A percentile compares a stretch with the other conserved stretches of the same genome.
Conservation (phyloP, 148 eudicot species). For the Chenopodium berlandieri region DNA sequence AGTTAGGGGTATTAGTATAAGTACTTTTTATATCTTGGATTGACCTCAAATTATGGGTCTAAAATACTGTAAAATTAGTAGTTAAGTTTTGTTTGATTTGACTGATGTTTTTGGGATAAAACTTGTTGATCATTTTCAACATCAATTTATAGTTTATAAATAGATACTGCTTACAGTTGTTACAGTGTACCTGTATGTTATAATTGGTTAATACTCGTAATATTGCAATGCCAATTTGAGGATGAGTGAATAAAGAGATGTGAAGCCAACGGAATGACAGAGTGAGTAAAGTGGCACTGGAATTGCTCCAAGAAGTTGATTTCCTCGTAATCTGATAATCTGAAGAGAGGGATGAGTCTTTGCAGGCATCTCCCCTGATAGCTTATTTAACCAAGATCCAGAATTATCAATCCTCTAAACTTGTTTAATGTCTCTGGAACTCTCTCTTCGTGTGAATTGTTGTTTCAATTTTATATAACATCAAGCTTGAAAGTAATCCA, state of each 20-base stretch:
- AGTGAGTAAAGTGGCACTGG: slow-evolving; percentile 32
- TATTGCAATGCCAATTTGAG: no score
- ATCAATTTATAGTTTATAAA: no score
- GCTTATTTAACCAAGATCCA: slow-evolving; percentile 47
- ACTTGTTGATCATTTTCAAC: no score
- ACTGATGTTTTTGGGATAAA: no score
- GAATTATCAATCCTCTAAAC: slow-evolving; percentile 10
- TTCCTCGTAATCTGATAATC: slow-evolving; percentile 26
- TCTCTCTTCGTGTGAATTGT: slow-evolving; percentile 36
- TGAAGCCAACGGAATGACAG: slow-evolving; percentile 14
- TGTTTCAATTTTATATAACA: slow-evolving; percentile 17
- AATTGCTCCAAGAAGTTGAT: slow-evolving; percentile 34
- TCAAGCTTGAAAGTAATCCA: background rate
- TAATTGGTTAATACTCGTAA: no score
- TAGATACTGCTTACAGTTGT: no score
- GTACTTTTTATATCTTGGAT: background rate
- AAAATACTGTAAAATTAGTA: no score
- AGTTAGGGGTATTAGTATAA: background rate
- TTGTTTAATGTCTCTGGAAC: slow-evolving; percentile 17
- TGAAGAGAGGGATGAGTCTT: background rate
- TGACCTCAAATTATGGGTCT: no score
- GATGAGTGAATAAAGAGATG: slow-evolving; percentile 2
- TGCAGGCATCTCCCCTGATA: slow-evolving; percentile 21
- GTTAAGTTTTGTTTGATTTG: no score
- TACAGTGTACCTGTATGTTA: no score